These are phyloP conservation scores for Cystobasidium tubakii DNA, from an alignment of 768 basidiomycete genomes.

Conservation along the genomic window DNA sequence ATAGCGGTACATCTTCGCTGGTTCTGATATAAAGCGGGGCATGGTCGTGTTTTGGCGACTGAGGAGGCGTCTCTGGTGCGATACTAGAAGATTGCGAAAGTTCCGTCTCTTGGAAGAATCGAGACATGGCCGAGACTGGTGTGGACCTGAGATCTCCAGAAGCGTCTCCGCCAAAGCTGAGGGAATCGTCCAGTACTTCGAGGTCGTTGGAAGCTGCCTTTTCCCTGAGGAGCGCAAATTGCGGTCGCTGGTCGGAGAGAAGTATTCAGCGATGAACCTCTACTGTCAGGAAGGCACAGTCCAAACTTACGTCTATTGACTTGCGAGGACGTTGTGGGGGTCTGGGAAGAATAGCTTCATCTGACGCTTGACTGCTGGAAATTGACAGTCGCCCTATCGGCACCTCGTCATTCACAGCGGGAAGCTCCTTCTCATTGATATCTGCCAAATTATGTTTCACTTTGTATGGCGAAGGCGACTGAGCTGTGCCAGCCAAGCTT, in stretches of 20 bases:
- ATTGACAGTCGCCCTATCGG: neutral
- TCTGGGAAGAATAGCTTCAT: neutral
- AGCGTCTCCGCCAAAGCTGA: neutral
- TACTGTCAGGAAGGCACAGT: no score
- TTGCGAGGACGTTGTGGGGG: neutral
- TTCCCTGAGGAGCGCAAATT: neutral
- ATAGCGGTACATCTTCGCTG: slow-evolving; percentile 19
- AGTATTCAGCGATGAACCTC: neutral
- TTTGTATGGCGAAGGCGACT: neutral
- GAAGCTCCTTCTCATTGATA: neutral
- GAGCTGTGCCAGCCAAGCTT: slow-evolving; percentile 1
- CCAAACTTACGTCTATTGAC: neutral
- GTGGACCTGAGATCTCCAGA: neutral
- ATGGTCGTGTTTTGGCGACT: neutral
- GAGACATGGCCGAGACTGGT: neutral
- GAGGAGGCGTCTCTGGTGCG: slow-evolving; percentile 5
- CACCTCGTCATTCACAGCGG: neutral
- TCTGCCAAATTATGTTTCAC: neutral
- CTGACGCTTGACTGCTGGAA: neutral
- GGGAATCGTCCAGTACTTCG: slow-evolving; percentile 9
- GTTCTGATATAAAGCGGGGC: neutral
- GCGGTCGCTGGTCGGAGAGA: neutral
- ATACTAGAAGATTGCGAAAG: neutral
- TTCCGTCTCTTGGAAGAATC: neutral
- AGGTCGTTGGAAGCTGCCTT: slow-evolving; percentile 24